These are phyloP conservation scores for Ilex asprella DNA, from an alignment of 257 asterid species.

Conservation along the genomic window DNA sequence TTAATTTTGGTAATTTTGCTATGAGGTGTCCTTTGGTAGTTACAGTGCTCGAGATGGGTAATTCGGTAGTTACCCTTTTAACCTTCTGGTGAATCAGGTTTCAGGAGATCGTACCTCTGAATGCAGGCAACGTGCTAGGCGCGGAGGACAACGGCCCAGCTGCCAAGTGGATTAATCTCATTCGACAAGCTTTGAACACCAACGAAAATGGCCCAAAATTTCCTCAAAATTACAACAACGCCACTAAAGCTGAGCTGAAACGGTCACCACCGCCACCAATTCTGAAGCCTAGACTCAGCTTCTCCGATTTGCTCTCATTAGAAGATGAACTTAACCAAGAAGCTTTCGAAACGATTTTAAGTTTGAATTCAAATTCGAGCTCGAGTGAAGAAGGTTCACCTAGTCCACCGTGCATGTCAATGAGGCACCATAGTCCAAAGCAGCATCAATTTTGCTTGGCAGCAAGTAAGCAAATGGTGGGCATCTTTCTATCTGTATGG, in stretches of 20 bases:
- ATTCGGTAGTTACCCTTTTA: neutral
- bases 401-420: neutral
- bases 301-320: slow-evolving; percentile 39
- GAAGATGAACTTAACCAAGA: slow-evolving; percentile 20
- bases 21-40: neutral
- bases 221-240: neutral
- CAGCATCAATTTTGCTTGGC: slow-evolving; percentile 38
- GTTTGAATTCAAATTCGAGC: slow-evolving; percentile 12
- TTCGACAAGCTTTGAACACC: slow-evolving; percentile 43
- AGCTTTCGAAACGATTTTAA: slow-evolving; percentile 10
- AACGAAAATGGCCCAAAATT: neutral
- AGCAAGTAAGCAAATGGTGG: slow-evolving; percentile 84
- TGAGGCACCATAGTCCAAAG: neutral
- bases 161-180: slow-evolving; percentile 62
- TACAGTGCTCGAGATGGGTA: no score
- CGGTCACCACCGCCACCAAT: slow-evolving; percentile 8
- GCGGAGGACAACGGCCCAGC: slow-evolving; percentile 68
- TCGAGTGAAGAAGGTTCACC: slow-evolving; percentile 19
- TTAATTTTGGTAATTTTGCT: no score
- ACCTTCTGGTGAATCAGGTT: slow-evolving; percentile 35
- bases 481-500: slow-evolving; percentile 62
- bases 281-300: slow-evolving; percentile 36
- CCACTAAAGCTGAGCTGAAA: slow-evolving; percentile 8
- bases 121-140: slow-evolving; percentile 77
- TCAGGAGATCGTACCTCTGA: slow-evolving; percentile 85